These are phyloP conservation scores for Paramecium caudatum DNA, from an alignment of 73 alveolate species.

Conservation along the genomic window DNA sequence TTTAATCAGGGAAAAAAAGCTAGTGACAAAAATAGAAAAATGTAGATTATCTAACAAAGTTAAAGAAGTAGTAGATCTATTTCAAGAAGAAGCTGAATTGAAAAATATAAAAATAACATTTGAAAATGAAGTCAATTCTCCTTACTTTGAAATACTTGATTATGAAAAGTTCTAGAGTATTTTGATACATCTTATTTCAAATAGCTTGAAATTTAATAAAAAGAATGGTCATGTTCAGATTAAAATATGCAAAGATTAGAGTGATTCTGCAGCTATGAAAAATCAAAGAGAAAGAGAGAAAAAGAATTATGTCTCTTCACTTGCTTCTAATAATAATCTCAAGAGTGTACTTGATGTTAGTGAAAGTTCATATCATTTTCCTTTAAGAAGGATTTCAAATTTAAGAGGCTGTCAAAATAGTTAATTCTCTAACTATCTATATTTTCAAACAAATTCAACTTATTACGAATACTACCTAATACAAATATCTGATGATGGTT, in stretches of 20 bases:
- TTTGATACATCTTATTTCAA: constrained; percentile 20
- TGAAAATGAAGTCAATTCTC: neutral
- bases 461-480: constrained; percentile 9
- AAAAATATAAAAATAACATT: constrained; percentile 28
- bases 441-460: neutral
- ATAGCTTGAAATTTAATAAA: constrained; percentile 24
- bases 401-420: neutral
- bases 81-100: constrained; percentile 48
- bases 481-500: constrained; percentile 20
- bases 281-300: too few relatives aligned
- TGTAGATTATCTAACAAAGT: neutral
- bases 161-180: constrained; percentile 46
- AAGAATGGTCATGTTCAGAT: neutral
- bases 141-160: constrained; percentile 4
- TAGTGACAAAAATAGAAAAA: constrained; percentile 20
- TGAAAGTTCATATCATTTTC: constrained; percentile 35
- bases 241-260: neutral
- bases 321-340: neutral
- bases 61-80: constrained; percentile 27
- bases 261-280: neutral
- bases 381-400: neutral
- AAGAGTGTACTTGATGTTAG: neutral
- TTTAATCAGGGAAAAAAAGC: constrained; percentile 15
- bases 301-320: too few relatives aligned
- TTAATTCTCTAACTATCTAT: neutral